Base-by-base conservation (phyloP, 2,329 filamentous ascomycete genomes). In the Orbilia blumenaviensis region DNA sequence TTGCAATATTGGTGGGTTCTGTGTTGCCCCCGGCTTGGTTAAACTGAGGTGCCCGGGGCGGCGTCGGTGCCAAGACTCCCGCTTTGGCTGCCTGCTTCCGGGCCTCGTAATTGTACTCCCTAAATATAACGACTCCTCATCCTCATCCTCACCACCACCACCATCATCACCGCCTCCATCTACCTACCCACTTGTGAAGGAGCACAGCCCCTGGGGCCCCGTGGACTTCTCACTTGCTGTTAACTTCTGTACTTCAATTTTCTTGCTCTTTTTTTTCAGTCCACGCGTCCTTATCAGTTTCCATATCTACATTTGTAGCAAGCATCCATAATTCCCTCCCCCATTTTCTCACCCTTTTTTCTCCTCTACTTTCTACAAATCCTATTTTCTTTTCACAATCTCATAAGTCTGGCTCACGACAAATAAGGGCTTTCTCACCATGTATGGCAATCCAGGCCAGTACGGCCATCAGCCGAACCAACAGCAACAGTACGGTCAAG, bases 391-490 rank as follows among this genome's bases (percentile, higher is more conserved):
- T n/a, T n/a, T 56, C 36, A 9, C 38, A 34, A 29, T 58, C n/a
- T 25, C 8, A 44, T 4, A 34, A 44, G 10, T n/a, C 38, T 66
- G 29, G 42, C 18, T 29, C 21, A 50, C 32, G 25, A 32, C 23
- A 25, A 18, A 56, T 56, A 56, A 21, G 3, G 21, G 50, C 23
- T 18, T 38, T 23, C 23, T 27, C 63, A 32, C 18, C 4, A 75
- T 75, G 71, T 77, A 77, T 38, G 73, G 73, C 54, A 77, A 77
- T 68, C 73, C 73, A 25, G 71, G 71, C 56, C 71, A 75, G 38
- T 75, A 62, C 16, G 71, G 71, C 71, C 71, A 75, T 46, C 63
- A 68, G 46, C 60, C 58, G 21, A 71, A 71, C 62, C 79, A 77
- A 34, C 73, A 76, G 18, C 79, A 80, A 44, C 69, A 74, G 48